Evolutionary conservation across 2,329 filamentous ascomycete genomes (phyloP), one percentile per base, ranked within the genome.

Genomic region (Aulographum hederae): DNA sequence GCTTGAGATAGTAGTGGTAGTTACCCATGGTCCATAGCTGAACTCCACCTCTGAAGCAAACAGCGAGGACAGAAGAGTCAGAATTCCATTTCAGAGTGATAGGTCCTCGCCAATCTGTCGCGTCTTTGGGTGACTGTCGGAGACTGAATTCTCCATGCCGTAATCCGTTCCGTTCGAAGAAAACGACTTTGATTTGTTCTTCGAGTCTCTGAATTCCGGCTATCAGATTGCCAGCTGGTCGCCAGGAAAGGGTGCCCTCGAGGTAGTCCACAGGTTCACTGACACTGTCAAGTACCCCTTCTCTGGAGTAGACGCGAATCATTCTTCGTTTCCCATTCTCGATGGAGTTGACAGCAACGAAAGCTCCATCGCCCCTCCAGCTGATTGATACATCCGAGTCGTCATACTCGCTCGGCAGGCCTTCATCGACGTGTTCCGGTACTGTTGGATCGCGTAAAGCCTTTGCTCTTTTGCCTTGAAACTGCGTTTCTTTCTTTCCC

Each of bases 401-500:
- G 43, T 98, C 89, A n/a, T 66, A 58, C 5, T 63, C 45, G 46
- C 81, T 91, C 12, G 85, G 57, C 5, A 71, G 58, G 26, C 89
- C 89, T 47, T 85, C 71, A 45, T 95, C 89, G 13, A 94, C 69
- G 48, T 76, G 80, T 50, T 95, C 85, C 0, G 89, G 89, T 41
- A 98, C 80, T 6, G 89, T 98, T 12, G 89, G 89, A 52, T 98
- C 89, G 33, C 81, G 70, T 40, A 95, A 61, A 14, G 84, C 84
- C 56, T 72, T 75, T 35, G 85, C 86, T 38, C 85, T 73, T 45
- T 80, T 82, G 31, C 89, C 89, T 47, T 94, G 80, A 52, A 98
- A 98, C 51, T 98, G 89, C 0, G 89, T 98, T 56, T 98, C 89
- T 49, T 79, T 82, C 60, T 95, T 95, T 37, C 89, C 89, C 89